Conservation (phyloP, 495 filamentous ascomycete species). For the Penicillium antarcticum region DNA sequence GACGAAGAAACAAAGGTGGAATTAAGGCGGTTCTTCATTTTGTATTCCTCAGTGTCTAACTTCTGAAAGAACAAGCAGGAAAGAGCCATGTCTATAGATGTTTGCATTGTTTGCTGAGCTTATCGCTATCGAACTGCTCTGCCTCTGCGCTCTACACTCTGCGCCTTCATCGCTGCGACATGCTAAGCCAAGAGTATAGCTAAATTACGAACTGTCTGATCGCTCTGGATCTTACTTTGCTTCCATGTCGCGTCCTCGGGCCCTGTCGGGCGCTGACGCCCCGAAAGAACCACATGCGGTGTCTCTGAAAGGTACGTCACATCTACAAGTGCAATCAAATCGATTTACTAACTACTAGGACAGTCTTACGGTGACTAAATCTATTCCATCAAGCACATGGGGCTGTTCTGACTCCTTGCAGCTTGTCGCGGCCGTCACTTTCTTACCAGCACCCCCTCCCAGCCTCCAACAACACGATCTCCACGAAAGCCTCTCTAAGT, state of each 20-base stretch:
- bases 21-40: too few relatives aligned
- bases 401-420: slow-evolving; percentile 22
- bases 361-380: slow-evolving; percentile 44
- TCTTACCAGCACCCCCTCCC: slow-evolving; percentile 58
- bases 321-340: background rate
- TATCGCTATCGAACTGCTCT: slow-evolving; percentile 17
- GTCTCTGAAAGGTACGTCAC: slow-evolving; percentile 68
- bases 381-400: background rate
- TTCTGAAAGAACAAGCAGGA: background rate
- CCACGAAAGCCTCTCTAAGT: slow-evolving; percentile 48
- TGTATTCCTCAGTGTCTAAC: too few relatives aligned
- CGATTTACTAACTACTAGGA: slow-evolving; percentile 1
- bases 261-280: slow-evolving; percentile 49
- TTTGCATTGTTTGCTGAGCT: slow-evolving; percentile 22
- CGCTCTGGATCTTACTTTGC: background rate
- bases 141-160: too few relatives aligned
- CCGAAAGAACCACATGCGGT: slow-evolving; percentile 79
- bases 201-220: too few relatives aligned
- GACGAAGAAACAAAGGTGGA: too few relatives aligned
- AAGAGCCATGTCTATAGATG: slow-evolving; percentile 10
- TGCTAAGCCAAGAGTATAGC: too few relatives aligned
- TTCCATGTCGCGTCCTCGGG: slow-evolving; percentile 43
- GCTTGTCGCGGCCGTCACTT: slow-evolving; percentile 55
- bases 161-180: too few relatives aligned
- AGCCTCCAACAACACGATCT: slow-evolving; percentile 44